Percentiles rank a stretch among this genome's conserved stretches.
Conservation (phyloP, 371 early-diverging fungal genomes). For the Capniomyces stellatus region DNA sequence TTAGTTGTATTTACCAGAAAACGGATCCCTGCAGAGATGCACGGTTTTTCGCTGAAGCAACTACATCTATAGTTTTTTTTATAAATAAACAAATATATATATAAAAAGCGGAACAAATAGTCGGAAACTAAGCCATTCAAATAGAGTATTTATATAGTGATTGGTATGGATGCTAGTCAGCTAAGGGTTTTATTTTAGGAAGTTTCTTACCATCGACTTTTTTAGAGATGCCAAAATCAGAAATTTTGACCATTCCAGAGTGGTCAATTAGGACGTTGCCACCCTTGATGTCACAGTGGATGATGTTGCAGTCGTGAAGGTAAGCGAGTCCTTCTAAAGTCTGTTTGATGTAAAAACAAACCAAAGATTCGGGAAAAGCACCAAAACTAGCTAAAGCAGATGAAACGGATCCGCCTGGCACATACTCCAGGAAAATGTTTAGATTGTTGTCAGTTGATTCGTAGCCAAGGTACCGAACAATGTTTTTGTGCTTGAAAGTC, state of each 20-base stretch:
- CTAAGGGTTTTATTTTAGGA: background rate
- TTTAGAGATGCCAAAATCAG: constrained; percentile 98
- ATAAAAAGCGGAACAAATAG: too few relatives aligned
- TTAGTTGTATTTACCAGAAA: constrained; percentile 63
- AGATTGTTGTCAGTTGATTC: constrained; percentile 60
- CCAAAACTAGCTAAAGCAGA: constrained; percentile 70
- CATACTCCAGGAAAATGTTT: constrained; percentile 95
- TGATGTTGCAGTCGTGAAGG: constrained; percentile 85
- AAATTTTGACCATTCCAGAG: constrained; percentile 84
- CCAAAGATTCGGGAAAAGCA: constrained; percentile 64
- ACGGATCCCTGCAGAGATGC: constrained; percentile 94
- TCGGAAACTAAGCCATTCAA: too few relatives aligned
- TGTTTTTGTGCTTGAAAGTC: constrained; percentile 78
- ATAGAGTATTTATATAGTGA: too few relatives aligned
- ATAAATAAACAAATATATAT: too few relatives aligned
- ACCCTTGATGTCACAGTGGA: constrained; percentile 97
- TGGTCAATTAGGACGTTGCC: constrained; percentile 86
- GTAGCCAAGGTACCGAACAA: constrained; percentile 85
- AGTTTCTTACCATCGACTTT: constrained; percentile 43
- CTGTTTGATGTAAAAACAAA: constrained; percentile 73
- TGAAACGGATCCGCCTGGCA: constrained; percentile 89
- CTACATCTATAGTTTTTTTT: constrained; percentile 13
- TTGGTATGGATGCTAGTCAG: constrained; percentile 1
- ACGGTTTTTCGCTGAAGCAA: constrained; percentile 24
- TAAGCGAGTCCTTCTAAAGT: constrained; percentile 85